These are phyloP conservation scores for Tranzscheliella williamsii DNA, from an alignment of 1,284 basidiomycete genomes.

Conservation along the genomic window DNA sequence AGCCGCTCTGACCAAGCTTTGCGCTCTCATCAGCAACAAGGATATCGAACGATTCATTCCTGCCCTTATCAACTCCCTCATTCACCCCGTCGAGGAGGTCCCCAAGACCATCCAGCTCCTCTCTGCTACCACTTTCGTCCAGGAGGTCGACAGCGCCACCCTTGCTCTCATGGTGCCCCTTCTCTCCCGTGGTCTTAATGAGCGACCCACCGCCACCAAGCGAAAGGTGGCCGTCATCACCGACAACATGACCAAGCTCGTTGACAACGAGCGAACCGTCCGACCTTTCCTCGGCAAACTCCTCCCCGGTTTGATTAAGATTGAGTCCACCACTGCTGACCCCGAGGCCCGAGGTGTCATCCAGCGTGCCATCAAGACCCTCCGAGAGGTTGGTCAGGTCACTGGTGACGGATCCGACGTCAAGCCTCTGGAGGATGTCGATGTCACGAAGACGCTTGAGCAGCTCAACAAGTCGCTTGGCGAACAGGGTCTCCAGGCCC, in stretches of 20 bases:
- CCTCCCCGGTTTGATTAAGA: constrained; percentile 60
- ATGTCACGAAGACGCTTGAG: constrained; percentile 40
- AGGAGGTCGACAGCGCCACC: constrained; percentile 98
- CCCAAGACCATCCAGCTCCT: constrained; percentile 93
- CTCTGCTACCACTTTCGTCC: constrained; percentile 99
- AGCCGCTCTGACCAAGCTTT: constrained; percentile 81
- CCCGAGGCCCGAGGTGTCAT: constrained; percentile 59
- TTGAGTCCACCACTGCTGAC: constrained; percentile 59
- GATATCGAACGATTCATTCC: constrained; percentile 82
- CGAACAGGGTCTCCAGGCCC: constrained; percentile 44
- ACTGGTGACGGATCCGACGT: constrained; percentile 58
- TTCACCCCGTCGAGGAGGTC: constrained; percentile 99
- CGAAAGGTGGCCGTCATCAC: constrained; percentile 62
- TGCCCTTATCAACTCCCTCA: constrained; percentile 92
- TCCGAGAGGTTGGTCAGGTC: constrained; percentile 58
- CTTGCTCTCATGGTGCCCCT: constrained; percentile 99
- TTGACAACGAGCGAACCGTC: constrained; percentile 61
- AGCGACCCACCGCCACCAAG: constrained; percentile 61
- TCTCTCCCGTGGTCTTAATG: constrained; percentile 83
- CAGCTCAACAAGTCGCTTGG: constrained; percentile 52
- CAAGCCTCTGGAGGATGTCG: constrained; percentile 58
- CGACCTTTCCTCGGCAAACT: constrained; percentile 61
- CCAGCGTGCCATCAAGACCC: constrained; percentile 60
- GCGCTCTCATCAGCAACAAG: constrained; percentile 84
- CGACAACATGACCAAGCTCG: constrained; percentile 62